Base-by-base conservation (phyloP, 2,329 filamentous ascomycete species). In the Clarireedia hainanense region DNA sequence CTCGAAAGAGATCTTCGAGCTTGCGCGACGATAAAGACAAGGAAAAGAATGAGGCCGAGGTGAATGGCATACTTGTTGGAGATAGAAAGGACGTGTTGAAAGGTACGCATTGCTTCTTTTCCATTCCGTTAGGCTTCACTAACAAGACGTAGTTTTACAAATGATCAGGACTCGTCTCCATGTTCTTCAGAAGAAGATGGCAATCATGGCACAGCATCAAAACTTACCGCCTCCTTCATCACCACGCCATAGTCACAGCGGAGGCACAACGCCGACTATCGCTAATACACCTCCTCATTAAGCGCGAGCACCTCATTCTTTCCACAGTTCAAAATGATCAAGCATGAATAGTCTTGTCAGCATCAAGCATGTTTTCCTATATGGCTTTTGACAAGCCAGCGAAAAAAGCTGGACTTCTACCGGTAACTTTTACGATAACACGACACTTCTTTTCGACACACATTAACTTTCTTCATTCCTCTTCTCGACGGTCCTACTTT, bases 41-140 rank as follows among this genome's bases (percentile, higher is more conserved):
- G 71, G 60, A 78, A 76, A 49, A 43, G 24, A 37, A 6, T 24
- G 65, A 79, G 73, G 75, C 76, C 20, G 74, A 75, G 34, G 73
- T 80, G 54, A 76, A 77, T 62, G 78, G 78, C 9, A 71, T 80
- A 62, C 84, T 88, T 70, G 75, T 75, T 57, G 87, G 90, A 61
- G 88, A 91, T 69, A 81, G 88, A 65, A 80, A 86, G 65, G 81
- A 84, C 52, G 84, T 91, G 53, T 75, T 85, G 63, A 89, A 85
- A 70, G 82, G 88, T 91, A 76, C 75, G 81, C 12, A 34, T 14
- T 24, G 12, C n/a, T 20, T 12, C 15, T 20, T 20, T 14, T 30
- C 6, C 14, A 9, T 27, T 4, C 20, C 34, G 5, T n/a, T 42
- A 5, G 17, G 27, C 9, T 37, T 10, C 7, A 36, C 20, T 27